Base-by-base conservation (phyloP, 805 yeast genomes). In the Barnettozyma botsteinii region DNA sequence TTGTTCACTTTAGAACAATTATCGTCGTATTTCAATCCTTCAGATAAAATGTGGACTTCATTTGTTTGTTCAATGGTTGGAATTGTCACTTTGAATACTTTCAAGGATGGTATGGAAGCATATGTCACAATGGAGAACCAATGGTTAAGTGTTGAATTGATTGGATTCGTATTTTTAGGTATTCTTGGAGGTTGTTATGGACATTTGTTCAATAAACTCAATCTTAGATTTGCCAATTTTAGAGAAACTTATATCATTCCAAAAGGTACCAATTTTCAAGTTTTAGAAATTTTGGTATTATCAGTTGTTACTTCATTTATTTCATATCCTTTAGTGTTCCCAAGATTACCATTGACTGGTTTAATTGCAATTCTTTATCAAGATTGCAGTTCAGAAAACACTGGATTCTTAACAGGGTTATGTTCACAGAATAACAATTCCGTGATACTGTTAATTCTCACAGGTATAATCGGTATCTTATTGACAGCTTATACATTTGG, bases 61-160 rank as follows among this genome's bases (percentile, higher is more conserved):
- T 87, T 86, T 60, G 81, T 85, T 3, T 77, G 86, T 50, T 81
- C 95, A 1, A 83, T 87, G 50, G 64, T 81, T 10, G 81, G 87
- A 2, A 81, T 82, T 12, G 72, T 82, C 2, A 68, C 82, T 0
- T 57, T 85, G 21, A 74, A 75, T 48, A 41, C 50, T 10, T 74
- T 73, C 46, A 62, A 70, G 33, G 67, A 69, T 4, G 72, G 72
- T 3, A 57, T 62, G 33, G 77, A 78, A 37, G 70, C 76, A n/a
- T 73, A 82, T 36, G 79, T 74, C 48, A 77, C 76, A n/a, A 84
- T 80, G 46, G 73, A 74, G 37, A 78, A 81, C 37, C 81, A 81
- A 52, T 87, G 95, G 93, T 67, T 84, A 17, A 64, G 72, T 35
- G 57, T 82, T 55, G 96, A 86, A 52, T 59, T 81, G 3, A 47